phyloP scores from a whole-genome alignment of 2,329 filamentous ascomycete species.

The Tolypocladium endophyticum region DNA sequence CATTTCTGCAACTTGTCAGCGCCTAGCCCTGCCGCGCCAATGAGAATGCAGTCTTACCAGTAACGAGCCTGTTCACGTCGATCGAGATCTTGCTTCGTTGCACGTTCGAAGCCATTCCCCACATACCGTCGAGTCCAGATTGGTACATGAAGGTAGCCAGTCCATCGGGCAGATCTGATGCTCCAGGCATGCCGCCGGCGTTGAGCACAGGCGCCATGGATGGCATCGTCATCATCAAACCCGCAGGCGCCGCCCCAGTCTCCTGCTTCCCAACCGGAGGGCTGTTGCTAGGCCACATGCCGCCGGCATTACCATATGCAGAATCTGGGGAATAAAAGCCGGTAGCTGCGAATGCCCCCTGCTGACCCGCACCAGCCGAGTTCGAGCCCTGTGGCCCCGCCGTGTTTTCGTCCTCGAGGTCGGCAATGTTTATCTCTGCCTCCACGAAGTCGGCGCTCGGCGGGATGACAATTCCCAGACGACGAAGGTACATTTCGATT shows the following conservation, averaged over 20 bases:
- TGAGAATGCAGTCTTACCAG: constrained; percentile 16
- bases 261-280: neutral
- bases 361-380: neutral
- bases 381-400: neutral
- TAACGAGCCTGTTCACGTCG: constrained; percentile 21
- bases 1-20: constrained; percentile 19
- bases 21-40: neutral
- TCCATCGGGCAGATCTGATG: neutral
- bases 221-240: neutral
- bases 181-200: neutral
- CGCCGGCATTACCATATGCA: neutral
- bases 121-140: constrained; percentile 2
- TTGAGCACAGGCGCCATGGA: neutral
- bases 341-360: neutral
- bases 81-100: constrained; percentile 22
- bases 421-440: constrained; percentile 39
- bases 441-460: constrained; percentile 49
- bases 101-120: constrained; percentile 9
- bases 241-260: neutral
- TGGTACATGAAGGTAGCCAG: constrained; percentile 2
- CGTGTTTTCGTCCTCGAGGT: constrained; percentile 17
- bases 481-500: constrained; percentile 61
- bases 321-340: neutral
- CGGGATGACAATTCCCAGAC: constrained; percentile 52
- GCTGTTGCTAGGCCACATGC: constrained; percentile 2